Base-by-base conservation (phyloP, 1,284 basidiomycete species). In the Leccinum angustisporum region DNA sequence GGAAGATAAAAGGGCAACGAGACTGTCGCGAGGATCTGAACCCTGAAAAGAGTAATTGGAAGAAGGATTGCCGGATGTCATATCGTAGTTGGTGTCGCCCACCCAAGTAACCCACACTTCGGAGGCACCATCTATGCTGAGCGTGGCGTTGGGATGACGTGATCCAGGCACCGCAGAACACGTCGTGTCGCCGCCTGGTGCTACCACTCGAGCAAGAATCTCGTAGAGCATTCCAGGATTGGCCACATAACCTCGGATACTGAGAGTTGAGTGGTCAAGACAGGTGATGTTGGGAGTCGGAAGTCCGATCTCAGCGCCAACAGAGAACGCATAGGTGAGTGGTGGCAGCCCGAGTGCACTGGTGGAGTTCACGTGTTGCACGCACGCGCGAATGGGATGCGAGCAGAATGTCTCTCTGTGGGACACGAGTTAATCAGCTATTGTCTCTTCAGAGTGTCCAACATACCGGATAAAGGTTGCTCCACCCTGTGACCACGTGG, bases 171-270 rank as follows among this genome's bases (percentile, higher is more conserved):
- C 63, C 0, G 78, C 67, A 36, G 75, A 70, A 63, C 83, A 85
- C 2, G 65, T 53, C 9, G 77, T 64, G 16, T 58, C 54, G 1
- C 74, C 67, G 14, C 68, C 68, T 16, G 72, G 69, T 18, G 78
- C 70, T 40, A 73, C 71, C 1, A 83, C 83, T 30, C 79, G 80
- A 53, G 80, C 85, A 38, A 91, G 73, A 13, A 91, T 73, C 67
- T 91, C 89, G 69, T 88, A 91, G 1, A 81, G 68, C 88, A 91
- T 91, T 10, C 89, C 86, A 1, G 83, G 81, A 14, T 74, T 68
- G 21, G 69, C 73, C 5, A 80, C 83, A n/a, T 77, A 74, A 0
- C 87, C 87, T 13, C 80, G 80, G 43, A 91, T 77, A 31, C 75
- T 77, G 7, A 91, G 78, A 2, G 87, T 88, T 14, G 77, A 74